These are phyloP conservation scores for Pichia exigua DNA, from an alignment of 805 yeast genomes.

Conservation along the genomic window DNA sequence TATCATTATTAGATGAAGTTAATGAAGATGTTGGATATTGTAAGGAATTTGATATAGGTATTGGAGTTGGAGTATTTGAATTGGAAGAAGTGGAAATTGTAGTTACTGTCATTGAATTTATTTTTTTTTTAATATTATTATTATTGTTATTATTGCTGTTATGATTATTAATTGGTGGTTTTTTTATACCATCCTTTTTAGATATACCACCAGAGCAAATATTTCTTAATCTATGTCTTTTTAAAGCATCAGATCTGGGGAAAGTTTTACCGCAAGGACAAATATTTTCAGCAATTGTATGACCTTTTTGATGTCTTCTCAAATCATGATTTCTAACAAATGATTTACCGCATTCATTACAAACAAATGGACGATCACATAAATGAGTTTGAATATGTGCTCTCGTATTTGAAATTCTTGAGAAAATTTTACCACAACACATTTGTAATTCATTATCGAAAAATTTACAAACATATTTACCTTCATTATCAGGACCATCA, in stretches of 20 bases:
- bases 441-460: constrained; percentile 25
- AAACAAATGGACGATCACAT: constrained; percentile 85
- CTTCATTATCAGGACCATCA: constrained; percentile 68
- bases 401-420: constrained; percentile 83
- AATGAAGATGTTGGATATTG: neutral
- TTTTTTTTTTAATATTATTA: neutral
- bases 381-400: constrained; percentile 96
- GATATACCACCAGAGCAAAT: constrained; percentile 73
- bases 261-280: constrained; percentile 96
- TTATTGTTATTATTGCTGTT: neutral
- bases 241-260: constrained; percentile 81
- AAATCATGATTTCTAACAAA: constrained; percentile 96
- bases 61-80: neutral
- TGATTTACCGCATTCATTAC: constrained; percentile 69
- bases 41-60: neutral
- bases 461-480: constrained; percentile 65
- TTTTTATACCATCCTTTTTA: constrained; percentile 23
- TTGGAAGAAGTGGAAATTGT: neutral
- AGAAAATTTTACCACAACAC: constrained; percentile 74
- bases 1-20: neutral
- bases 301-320: constrained; percentile 83
- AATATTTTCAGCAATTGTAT: constrained; percentile 57
- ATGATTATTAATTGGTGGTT: constrained; percentile 2
- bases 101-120: neutral
- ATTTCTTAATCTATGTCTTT: constrained; percentile 68